These are phyloP conservation scores for Santalum album DNA, from an alignment of 164 flowering plant species.

Conservation along the genomic window DNA sequence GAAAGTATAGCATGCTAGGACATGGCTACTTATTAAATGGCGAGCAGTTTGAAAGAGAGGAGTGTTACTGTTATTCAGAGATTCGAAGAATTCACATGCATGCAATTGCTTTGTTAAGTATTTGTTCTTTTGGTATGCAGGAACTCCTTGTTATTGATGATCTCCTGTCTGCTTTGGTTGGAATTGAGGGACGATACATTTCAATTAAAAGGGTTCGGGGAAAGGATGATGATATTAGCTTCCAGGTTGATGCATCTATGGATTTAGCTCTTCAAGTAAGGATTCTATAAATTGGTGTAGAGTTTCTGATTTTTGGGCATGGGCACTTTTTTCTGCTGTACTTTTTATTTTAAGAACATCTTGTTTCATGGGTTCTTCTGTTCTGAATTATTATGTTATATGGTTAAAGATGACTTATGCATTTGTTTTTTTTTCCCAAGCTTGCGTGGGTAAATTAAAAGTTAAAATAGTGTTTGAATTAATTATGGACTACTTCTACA, in stretches of 20 bases:
- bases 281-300: not conserved
- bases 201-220: conserved; percentile 55
- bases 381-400: too few relatives aligned
- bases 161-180: conserved; percentile 78
- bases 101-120: not conserved
- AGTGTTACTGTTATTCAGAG: not conserved
- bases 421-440: too few relatives aligned
- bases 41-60: too few relatives aligned
- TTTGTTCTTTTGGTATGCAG: conserved; percentile 24
- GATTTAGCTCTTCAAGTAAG: conserved; percentile 86
- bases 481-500: too few relatives aligned
- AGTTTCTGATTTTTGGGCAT: not conserved
- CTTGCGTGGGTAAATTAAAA: too few relatives aligned
- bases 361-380: too few relatives aligned
- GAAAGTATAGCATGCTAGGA: too few relatives aligned
- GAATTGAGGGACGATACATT: conserved; percentile 83
- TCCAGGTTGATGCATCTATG: conserved; percentile 83
- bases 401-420: too few relatives aligned
- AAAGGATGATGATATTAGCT: conserved; percentile 42
- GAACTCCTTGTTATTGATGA: conserved; percentile 92
- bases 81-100: not conserved
- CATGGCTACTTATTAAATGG: too few relatives aligned
- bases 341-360: too few relatives aligned
- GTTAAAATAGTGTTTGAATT: too few relatives aligned
- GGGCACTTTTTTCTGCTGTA: not conserved